Conservation (phyloP, 1,284 basidiomycete species). For the Malassezia japonica region DNA sequence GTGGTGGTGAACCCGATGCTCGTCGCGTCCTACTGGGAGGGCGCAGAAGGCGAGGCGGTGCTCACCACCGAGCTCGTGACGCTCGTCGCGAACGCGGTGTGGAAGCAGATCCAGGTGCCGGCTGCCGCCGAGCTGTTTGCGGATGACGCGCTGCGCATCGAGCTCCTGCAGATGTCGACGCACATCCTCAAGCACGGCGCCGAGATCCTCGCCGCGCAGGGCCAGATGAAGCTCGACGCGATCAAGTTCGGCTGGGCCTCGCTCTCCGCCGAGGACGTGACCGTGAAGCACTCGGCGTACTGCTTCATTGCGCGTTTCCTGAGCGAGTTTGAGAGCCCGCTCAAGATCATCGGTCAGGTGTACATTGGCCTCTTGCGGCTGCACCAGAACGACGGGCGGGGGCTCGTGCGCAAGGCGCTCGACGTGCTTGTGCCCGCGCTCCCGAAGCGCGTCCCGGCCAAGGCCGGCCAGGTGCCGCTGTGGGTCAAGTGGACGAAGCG, state of each 20-base stretch:
- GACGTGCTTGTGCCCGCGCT: conserved; percentile 85
- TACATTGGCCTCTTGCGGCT: conserved; percentile 86
- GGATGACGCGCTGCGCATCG: conserved; percentile 77
- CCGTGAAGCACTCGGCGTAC: conserved; percentile 89
- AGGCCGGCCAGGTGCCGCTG: conserved; percentile 57
- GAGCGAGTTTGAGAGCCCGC: conserved; percentile 75
- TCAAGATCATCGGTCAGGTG: conserved; percentile 86
- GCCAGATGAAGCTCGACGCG: conserved; percentile 78
- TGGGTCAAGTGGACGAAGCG: conserved; percentile 87
- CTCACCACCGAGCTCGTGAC: conserved; percentile 64
- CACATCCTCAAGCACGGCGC: conserved; percentile 77
- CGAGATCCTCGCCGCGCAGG: conserved; percentile 56
- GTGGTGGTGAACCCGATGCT: conserved; percentile 82
- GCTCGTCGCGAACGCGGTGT: conserved; percentile 64
- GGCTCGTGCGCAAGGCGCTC: conserved; percentile 73
- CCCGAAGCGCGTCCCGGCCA: conserved; percentile 52
- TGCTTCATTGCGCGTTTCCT: conserved; percentile 91
- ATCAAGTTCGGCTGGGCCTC: conserved; percentile 92
- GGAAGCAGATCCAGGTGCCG: conserved; percentile 63
- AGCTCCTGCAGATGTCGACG: conserved; percentile 81
- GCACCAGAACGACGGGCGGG: conserved; percentile 64
- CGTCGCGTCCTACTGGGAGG: conserved; percentile 59
- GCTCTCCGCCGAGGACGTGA: conserved; percentile 69
- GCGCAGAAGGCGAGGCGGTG: conserved; percentile 50
- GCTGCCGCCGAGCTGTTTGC: conserved; percentile 51